phyloP scores from a whole-genome alignment of 1,139 yeast species.

The Ashbya aceris region DNA sequence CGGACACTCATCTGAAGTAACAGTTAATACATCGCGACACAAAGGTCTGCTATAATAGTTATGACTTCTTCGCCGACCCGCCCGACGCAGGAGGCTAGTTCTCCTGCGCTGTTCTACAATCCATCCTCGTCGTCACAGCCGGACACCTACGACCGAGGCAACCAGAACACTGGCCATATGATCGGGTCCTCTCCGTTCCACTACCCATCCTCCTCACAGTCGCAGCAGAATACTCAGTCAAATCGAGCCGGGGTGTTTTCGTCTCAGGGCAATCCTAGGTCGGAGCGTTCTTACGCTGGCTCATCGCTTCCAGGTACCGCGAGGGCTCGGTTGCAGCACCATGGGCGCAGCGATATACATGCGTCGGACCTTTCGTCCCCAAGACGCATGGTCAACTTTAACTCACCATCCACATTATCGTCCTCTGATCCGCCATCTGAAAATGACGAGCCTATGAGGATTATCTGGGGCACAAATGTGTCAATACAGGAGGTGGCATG shows the following conservation, averaged over 20 bases:
- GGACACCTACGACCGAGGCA: conserved; percentile 22
- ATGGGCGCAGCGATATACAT: conserved; percentile 48
- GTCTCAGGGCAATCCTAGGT: conserved; percentile 22
- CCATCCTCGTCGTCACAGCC: conserved; percentile 33
- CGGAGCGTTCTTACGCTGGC: conserved; percentile 23
- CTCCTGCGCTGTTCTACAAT: conserved; percentile 31
- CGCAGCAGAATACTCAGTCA: conserved; percentile 13
- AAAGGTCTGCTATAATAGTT: no score
- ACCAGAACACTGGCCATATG: conserved; percentile 12
- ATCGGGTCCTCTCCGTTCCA: conserved; percentile 39
- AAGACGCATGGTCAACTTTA: conserved; percentile 34
- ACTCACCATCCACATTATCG: conserved; percentile 24
- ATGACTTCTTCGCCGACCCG: conserved; percentile 7
- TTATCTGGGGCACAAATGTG: conserved; percentile 98
- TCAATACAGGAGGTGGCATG: conserved; percentile 80
- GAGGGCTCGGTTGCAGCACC: conserved; percentile 26
- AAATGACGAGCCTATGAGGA: conserved; percentile 67
- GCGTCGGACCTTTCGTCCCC: conserved; percentile 48
- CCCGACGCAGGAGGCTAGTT: conserved; percentile 23
- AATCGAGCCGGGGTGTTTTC: conserved; percentile 14
- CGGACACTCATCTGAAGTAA: no score
- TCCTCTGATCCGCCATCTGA: conserved; percentile 28
- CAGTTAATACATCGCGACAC: no score
- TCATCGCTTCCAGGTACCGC: conserved; percentile 24
- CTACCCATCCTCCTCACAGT: conserved; percentile 37